A percentile compares a stretch with the other conserved stretches of the same genome.
Evolutionary conservation across 2,329 filamentous ascomycete species (phyloP).

Genomic region (Colletotrichum sansevieriae): DNA sequence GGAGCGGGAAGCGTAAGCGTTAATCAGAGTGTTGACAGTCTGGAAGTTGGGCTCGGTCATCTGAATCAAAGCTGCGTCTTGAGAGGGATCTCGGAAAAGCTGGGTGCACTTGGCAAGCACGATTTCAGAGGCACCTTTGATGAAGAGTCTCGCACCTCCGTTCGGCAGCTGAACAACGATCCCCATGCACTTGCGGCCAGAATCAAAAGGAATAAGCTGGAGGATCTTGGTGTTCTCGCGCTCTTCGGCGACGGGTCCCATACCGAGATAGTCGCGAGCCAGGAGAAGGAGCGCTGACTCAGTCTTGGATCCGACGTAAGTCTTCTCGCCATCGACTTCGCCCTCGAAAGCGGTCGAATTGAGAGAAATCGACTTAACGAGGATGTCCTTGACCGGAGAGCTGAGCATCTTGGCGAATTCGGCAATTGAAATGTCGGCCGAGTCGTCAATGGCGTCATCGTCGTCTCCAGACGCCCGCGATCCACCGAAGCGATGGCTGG

Average conservation of each 20-base stretch:
- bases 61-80: constrained; percentile 55
- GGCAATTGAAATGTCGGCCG: constrained; percentile 56
- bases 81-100: constrained; percentile 63
- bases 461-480: constrained; percentile 46
- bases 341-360: constrained; percentile 84
- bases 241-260: constrained; percentile 74
- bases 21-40: constrained; percentile 76
- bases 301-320: constrained; percentile 83
- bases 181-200: constrained; percentile 79
- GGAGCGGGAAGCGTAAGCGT: constrained; percentile 82
- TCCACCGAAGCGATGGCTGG: constrained; percentile 66
- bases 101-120: constrained; percentile 69
- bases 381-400: constrained; percentile 62
- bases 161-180: constrained; percentile 66
- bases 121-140: constrained; percentile 76
- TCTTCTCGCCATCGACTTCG: constrained; percentile 73
- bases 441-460: constrained; percentile 47
- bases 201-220: constrained; percentile 82
- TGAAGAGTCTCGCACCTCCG: constrained; percentile 67
- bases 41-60: constrained; percentile 67
- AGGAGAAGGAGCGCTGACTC: constrained; percentile 81
- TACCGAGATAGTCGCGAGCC: constrained; percentile 74
- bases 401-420: constrained; percentile 63
- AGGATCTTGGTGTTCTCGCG: constrained; percentile 70
- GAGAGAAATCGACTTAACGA: constrained; percentile 71